Evolutionary conservation across 2,329 filamentous ascomycete species (phyloP).

Genomic region (Aureobasidium sp.): DNA sequence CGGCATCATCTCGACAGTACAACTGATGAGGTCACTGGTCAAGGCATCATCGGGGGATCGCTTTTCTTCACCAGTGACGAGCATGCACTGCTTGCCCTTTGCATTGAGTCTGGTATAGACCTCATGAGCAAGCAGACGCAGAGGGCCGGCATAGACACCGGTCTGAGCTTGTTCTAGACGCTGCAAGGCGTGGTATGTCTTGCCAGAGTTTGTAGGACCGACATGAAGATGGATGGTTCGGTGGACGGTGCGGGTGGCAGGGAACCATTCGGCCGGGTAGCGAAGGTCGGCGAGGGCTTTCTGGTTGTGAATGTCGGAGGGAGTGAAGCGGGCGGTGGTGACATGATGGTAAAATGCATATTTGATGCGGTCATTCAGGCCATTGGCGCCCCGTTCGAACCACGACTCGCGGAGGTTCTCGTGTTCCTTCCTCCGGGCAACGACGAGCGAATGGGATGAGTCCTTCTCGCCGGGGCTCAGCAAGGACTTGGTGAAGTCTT

Average conservation of each 20-base stretch:
- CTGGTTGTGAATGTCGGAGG: slow-evolving; percentile 52
- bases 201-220: slow-evolving; percentile 94
- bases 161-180: slow-evolving; percentile 66
- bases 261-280: slow-evolving; percentile 90
- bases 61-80: slow-evolving; percentile 88
- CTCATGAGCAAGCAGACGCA: slow-evolving; percentile 85
- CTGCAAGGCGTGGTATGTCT: slow-evolving; percentile 90
- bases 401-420: slow-evolving; percentile 10
- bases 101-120: slow-evolving; percentile 82
- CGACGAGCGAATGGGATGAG: neutral
- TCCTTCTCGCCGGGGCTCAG: slow-evolving; percentile 6
- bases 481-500: slow-evolving; percentile 19
- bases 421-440: neutral
- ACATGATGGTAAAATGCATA: slow-evolving; percentile 64
- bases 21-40: slow-evolving; percentile 58
- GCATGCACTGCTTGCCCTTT: slow-evolving; percentile 66
- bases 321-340: slow-evolving; percentile 51
- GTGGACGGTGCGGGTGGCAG: slow-evolving; percentile 70
- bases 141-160: slow-evolving; percentile 84
- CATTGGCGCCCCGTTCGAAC: slow-evolving; percentile 20
- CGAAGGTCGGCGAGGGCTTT: slow-evolving; percentile 68
- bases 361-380: slow-evolving; percentile 41
- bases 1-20: slow-evolving; percentile 87
- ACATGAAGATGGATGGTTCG: slow-evolving; percentile 87
- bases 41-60: slow-evolving; percentile 46